phyloP scores from a whole-genome alignment of 768 basidiomycete species.

The Sarcodon sp. region DNA sequence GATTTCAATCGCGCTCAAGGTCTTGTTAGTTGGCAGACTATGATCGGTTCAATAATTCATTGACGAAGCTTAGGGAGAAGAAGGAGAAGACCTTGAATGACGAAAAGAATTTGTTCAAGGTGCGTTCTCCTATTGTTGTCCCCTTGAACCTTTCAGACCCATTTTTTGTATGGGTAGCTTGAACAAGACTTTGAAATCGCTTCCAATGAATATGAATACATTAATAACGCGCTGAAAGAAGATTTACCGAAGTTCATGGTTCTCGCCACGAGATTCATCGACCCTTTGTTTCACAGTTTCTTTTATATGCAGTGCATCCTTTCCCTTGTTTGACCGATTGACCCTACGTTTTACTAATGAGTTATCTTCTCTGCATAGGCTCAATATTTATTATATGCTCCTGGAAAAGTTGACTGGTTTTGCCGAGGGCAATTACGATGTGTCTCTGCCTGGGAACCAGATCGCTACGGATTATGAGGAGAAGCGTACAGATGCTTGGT shows the following conservation, averaged over 20 bases:
- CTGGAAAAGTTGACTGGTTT: slow-evolving; percentile 90
- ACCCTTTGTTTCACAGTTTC: slow-evolving; percentile 96
- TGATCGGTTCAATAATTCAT: slow-evolving; percentile 91
- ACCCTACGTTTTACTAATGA: background rate
- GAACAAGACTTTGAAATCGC: slow-evolving; percentile 95
- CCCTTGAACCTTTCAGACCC: slow-evolving; percentile 6
- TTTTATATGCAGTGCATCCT: slow-evolving; percentile 94
- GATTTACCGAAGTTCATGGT: slow-evolving; percentile 92
- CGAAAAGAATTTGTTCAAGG: slow-evolving; percentile 97
- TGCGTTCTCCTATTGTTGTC: slow-evolving; percentile 15
- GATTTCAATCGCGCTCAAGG: background rate
- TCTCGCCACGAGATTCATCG: slow-evolving; percentile 81
- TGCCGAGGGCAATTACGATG: slow-evolving; percentile 64
- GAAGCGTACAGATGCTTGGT: slow-evolving; percentile 74
- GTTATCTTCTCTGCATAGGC: slow-evolving; percentile 26
- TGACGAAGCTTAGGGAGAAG: slow-evolving; percentile 94
- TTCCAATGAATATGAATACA: slow-evolving; percentile 86
- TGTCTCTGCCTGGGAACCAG: slow-evolving; percentile 48
- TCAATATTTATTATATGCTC: slow-evolving; percentile 90
- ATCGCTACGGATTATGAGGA: slow-evolving; percentile 69
- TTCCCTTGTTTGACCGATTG: background rate
- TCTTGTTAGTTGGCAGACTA: slow-evolving; percentile 66
- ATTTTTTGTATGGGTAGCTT: slow-evolving; percentile 30
- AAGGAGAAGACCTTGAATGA: slow-evolving; percentile 94
- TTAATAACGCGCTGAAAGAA: slow-evolving; percentile 80